Conservation (phyloP, 1,139 yeast species). For the Geotrichum carabidarum region DNA sequence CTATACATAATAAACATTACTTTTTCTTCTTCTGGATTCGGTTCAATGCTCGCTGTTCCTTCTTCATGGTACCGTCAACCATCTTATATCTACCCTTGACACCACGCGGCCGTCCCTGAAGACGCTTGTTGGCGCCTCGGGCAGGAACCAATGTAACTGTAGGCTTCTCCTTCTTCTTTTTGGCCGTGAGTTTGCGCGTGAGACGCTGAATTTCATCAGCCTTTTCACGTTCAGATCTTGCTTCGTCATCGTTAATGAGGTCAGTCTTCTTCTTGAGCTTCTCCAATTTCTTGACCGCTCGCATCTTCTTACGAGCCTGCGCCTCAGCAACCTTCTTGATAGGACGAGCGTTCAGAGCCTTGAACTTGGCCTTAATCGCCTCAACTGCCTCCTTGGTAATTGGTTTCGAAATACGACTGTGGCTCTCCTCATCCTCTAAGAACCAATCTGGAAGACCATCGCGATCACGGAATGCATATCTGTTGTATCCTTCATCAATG, state of each 20-base stretch:
- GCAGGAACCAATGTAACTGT: conserved; percentile 88
- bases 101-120: conserved; percentile 95
- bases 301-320: conserved; percentile 91
- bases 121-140: conserved; percentile 75
- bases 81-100: conserved; percentile 95
- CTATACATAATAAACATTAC: conserved; percentile 18
- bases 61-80: conserved; percentile 98
- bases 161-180: conserved; percentile 71
- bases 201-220: conserved; percentile 86
- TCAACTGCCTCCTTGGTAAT: conserved; percentile 94
- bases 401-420: conserved; percentile 81
- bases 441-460: conserved; percentile 96
- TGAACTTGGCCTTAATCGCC: conserved; percentile 85
- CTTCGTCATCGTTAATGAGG: conserved; percentile 78
- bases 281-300: conserved; percentile 84
- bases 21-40: conserved; percentile 82
- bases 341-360: conserved; percentile 91
- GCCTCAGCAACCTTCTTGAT: conserved; percentile 97
- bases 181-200: conserved; percentile 69
- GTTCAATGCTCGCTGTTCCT: conserved; percentile 88
- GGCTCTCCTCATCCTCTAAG: conserved; percentile 80
- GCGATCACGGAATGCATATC: conserved; percentile 83
- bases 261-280: conserved; percentile 92
- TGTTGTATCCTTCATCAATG: conserved; percentile 84
- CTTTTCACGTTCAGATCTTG: conserved; percentile 85